Base-by-base conservation (phyloP, 2,329 filamentous ascomycete genomes). In the Claviceps sp. region DNA sequence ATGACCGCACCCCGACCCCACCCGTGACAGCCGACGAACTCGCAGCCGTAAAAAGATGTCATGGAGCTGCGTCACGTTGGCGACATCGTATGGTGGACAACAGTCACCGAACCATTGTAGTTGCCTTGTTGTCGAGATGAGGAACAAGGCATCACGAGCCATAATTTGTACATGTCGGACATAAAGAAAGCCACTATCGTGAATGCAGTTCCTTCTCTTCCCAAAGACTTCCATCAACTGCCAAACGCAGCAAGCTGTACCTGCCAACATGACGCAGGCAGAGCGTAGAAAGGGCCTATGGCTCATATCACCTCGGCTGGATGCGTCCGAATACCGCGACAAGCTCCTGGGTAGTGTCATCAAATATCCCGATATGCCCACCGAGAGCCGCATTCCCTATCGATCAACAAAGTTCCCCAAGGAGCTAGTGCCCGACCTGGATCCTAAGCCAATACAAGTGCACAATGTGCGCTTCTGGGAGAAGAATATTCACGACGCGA, bases 321-420 rank as follows among this genome's bases (percentile, higher is more conserved):
- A 62, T 51, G 61, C 61, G 2, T 50, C 47, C 44, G 56, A 57
- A n/a, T 62, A 63, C 41, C 58, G 61, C 53, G 61, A 62, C 54
- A 60, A 56, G 54, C 61, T 63, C 51, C 61, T 63, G 40, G 61
- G 61, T 50, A 62, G 61, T 56, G 61, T 63, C 52, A 57, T 63
- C 55, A 60, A 60, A 47, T 62, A 61, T 53, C 58, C 61, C 8
- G 55, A 61, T 46, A 53, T 60, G 17, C 61, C 61, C 17, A 60
- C 56, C 14, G 61, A 63, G 50, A 55, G 58, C 3, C 61, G 54
- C 50, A 57, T 63, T 24, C 61, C 61, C 11, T 62, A 62, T 50
- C 55, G 52, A 6, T 49, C 50, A 30, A 30, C 51, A 39, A 56
- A 54, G 49, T 52, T 57, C 13, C 60, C 61, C 17, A 54, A 51